Conservation (phyloP, 148 eudicot genomes). For the Euryodendron excelsum region DNA sequence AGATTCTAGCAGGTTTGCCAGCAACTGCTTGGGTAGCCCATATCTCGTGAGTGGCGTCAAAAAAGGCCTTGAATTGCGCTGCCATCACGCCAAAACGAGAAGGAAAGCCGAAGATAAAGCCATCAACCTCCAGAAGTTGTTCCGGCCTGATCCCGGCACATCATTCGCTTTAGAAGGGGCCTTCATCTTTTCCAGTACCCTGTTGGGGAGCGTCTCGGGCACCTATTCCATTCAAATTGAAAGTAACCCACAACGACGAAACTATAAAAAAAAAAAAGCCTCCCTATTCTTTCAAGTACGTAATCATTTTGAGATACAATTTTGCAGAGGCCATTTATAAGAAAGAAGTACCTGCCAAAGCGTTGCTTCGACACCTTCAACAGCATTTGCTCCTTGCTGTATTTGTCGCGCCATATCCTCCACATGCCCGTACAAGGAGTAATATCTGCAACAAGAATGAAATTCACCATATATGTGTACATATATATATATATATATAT, state of each 20-base stretch:
- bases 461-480: background rate
- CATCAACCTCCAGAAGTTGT: constrained; percentile 66
- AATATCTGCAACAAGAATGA: constrained; percentile 37
- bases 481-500: background rate
- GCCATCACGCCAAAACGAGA: constrained; percentile 82
- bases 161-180: constrained; percentile 59
- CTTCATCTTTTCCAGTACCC: constrained; percentile 59
- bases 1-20: constrained; percentile 75
- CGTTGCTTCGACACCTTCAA: constrained; percentile 72
- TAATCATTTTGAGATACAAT: background rate
- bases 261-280: too few species aligned
- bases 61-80: constrained; percentile 62
- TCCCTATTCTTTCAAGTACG: too few species aligned
- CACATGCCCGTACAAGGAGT: constrained; percentile 67
- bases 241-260: too few species aligned
- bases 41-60: constrained; percentile 49
- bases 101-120: constrained; percentile 69
- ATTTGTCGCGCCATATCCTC: constrained; percentile 70
- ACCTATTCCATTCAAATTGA: constrained; percentile 33
- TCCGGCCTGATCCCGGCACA: constrained; percentile 54
- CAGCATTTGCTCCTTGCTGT: constrained; percentile 60
- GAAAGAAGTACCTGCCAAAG: constrained; percentile 54
- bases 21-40: constrained; percentile 63
- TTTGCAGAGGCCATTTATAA: background rate
- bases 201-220: constrained; percentile 57